Base-by-base conservation (phyloP, 345 rosid species). In the Arabidopsis thaliana region DNA sequence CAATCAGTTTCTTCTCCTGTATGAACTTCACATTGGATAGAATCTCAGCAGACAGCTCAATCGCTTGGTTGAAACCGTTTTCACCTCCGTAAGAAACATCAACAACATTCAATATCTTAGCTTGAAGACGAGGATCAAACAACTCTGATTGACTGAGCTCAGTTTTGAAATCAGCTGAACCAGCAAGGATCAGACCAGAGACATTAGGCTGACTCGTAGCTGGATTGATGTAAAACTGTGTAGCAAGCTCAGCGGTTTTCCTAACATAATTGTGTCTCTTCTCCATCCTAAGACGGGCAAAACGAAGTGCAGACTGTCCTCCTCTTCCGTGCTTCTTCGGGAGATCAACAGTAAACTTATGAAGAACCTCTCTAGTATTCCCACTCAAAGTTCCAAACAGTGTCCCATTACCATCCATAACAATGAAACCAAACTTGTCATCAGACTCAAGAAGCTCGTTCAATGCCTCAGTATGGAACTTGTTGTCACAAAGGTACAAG, bases 311-410 rank as follows among this genome's bases (percentile, higher is more conserved):
- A 36, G 97, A 93, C 57, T 90, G 95, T 32, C 98, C 97, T 86
- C 98, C 97, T 84, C 97, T 90, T 20, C 97, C 98, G 52, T 93
- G 98, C 82, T 93, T 93, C 85, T 93, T 90, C 2, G 95, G 98
- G 48, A 89, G 83, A 83, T 93, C 98, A 56, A 90, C 98, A 51
- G 89, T 81, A 52, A 93, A 93, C 77, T 93, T 93, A 60, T 93
- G 98, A 71, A 90, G 90, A 37, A 93, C 91, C 84, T 93, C 97
- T 74, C 98, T 78, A 14, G 97, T 90, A 72, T 90, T 93, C 45
- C 97, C 97, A 82, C 98, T 93, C 70, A 93, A 80, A 5, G 96
- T 93, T 11, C 98, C 98, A 79, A 93, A 93, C 36, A 93, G 75
- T 2, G 96, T 90, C 59, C 98, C 98, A 76, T 93, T 88, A 0